Conservation (phyloP, 2,329 filamentous ascomycete species). For the Aspergillus sclerotialis region DNA sequence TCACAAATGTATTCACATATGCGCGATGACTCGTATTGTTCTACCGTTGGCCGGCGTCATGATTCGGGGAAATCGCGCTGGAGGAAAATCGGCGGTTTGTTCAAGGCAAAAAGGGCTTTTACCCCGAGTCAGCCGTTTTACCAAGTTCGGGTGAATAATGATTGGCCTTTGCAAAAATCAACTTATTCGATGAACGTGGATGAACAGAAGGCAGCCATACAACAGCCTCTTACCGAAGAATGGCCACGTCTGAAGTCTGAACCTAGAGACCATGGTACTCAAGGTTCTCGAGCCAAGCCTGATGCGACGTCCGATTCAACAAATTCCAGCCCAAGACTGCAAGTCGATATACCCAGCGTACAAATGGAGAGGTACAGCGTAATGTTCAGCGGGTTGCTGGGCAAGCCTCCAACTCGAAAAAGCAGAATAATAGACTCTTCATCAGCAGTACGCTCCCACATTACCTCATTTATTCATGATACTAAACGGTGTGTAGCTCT, state of each 20-base stretch:
- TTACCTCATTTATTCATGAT: background rate
- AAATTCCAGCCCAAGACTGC: slow-evolving; percentile 42
- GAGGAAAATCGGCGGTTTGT: slow-evolving; percentile 41
- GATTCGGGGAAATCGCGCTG: slow-evolving; percentile 22
- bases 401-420: slow-evolving; percentile 26
- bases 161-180: slow-evolving; percentile 14
- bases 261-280: slow-evolving; percentile 14
- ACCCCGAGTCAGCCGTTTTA: slow-evolving; percentile 21
- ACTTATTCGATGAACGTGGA: slow-evolving; percentile 13
- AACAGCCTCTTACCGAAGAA: slow-evolving; percentile 7
- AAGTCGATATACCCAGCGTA: slow-evolving; percentile 72
- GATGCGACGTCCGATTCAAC: slow-evolving; percentile 4
- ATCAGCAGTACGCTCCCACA: slow-evolving; percentile 27
- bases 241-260: slow-evolving; percentile 16
- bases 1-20: slow-evolving; percentile 10
- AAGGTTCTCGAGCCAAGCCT: slow-evolving; percentile 1
- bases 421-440: slow-evolving; percentile 47
- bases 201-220: slow-evolving; percentile 5
- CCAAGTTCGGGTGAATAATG: slow-evolving; percentile 16
- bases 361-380: slow-evolving; percentile 86
- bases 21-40: slow-evolving; percentile 5
- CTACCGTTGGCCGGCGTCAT: slow-evolving; percentile 10
- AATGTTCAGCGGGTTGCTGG: slow-evolving; percentile 77
- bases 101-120: slow-evolving; percentile 31
- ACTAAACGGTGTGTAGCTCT: too few relatives aligned